Base-by-base conservation (phyloP, 2,329 filamentous ascomycete genomes). In the Epichloe scottii region DNA sequence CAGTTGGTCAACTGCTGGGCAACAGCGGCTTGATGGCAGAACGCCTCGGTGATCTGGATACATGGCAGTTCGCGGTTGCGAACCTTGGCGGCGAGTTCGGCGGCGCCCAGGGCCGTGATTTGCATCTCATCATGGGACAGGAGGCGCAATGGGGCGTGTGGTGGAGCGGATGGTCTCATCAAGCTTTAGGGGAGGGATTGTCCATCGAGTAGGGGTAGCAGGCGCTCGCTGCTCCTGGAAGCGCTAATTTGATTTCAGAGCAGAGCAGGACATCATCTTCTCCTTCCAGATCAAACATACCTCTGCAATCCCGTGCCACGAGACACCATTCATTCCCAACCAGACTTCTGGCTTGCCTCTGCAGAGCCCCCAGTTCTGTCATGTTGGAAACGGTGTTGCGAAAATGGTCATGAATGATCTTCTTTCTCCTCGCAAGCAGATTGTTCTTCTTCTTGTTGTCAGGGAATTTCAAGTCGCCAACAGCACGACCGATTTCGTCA, bases 1-100 rank as follows among this genome's bases (percentile, higher is more conserved):
- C 68, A 72, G 48, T 70, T 69, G 7, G 66, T 67, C 45, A 62
- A 49, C 46, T 63, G 62, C 39, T 64, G 61, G 0, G 60, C 60
- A 7, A 64, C 39, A 40, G 61, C 61, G 1, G 61, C 61, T 38
- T 58, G 55, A 45, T 63, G 62, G 39, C 57, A 58, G 21, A 63
- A 63, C 1, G 61, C 61, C 12, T 58, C 49, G 0, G 57, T 55
- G 1, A 63, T 61, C 19, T 59, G 57, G 17, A 58, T 53, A 1
- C 61, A 57, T 0, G 61, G 58, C 6, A 61, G 50, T 3, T 54
- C 19, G 2, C 55, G 51, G 1, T n/a, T 30, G 4, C 53, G 46
- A 4, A 62, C 51, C 34, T 56, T 55, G 30, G 30, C 38, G 0
- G 59, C 48, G 2, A 62, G 50, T 1, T 55, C 33, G 4, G 45